Evolutionary conservation across 225 moss, liverwort and hornwort species (phyloP), one percentile per base, ranked within the genome.

Genomic region (Bryum argenteum): DNA sequence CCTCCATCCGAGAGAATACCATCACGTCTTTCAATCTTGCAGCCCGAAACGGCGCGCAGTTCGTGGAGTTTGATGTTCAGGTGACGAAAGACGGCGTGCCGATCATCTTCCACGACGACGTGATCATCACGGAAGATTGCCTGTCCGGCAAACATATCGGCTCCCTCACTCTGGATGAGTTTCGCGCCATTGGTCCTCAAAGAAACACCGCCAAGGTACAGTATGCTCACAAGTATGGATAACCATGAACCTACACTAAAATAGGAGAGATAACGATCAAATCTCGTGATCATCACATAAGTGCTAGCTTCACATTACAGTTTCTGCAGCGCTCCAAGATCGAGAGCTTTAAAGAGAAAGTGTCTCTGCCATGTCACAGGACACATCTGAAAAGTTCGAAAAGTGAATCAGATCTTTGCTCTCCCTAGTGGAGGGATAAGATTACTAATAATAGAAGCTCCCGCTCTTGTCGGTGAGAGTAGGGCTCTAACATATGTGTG

Each of bases 51-150:
- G 96, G 96, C 23, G 96, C 86, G 0, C 90, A 97, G 58, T 89
- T 83, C 21, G 90, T 87, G 13, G 96, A 97, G 74, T 93, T 97
- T 17, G 96, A 97, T 43, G 96, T 92, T 0, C 96, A 97, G 77
- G 96, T 93, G 54, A 97, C 96, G 1, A 90, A 82, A 50, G 93
- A 97, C 38, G 84, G 84, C 8, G 83, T 90, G 40, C 90, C 91
- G 1, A 66, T 97, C 39, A 80, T 96, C 18, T 96, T 93, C 28
- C 96, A 96, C 43, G 96, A 96, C 48, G 93, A 91, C 55, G 70
- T 87, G 1, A 82, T 96, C 65, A 41, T 87, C 24, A 76, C 83
- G 2, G 86, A 84, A 11, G 73, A 74, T 14, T 47, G 69, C 28
- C 75, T 71, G 4, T 77, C 38, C 0, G 82, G 82, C 9, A 79